Evolutionary conservation across 306 rosid species (phyloP).

Genomic region (Prunus fruticosa): DNA sequence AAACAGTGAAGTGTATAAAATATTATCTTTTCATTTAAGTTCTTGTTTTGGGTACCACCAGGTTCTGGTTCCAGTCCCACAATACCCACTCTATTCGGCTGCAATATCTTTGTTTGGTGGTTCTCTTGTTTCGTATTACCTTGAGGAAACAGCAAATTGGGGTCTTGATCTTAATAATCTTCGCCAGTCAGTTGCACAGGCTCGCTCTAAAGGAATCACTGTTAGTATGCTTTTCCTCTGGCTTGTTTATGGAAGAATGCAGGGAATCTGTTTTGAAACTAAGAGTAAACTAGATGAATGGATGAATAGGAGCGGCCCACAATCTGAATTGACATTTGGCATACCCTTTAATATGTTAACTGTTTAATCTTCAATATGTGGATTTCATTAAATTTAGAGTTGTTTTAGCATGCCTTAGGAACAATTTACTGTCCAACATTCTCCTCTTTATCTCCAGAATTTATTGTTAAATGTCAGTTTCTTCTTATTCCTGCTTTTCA

Average conservation of each 20-base stretch:
- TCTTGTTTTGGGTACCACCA: constrained; percentile 27
- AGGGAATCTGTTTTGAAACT: constrained; percentile 15
- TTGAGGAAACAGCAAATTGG: constrained; percentile 99
- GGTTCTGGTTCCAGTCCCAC: constrained; percentile 99
- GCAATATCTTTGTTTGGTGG: constrained; percentile 85
- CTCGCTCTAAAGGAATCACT: constrained; percentile 78
- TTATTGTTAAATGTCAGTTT: neutral
- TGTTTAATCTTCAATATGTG: constrained; percentile 3
- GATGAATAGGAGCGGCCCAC: constrained; percentile 8
- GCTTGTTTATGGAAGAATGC: constrained; percentile 18
- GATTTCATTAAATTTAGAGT: neutral
- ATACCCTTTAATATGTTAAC: constrained; percentile 10
- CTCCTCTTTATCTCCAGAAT: constrained; percentile 12
- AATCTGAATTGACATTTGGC: constrained; percentile 9
- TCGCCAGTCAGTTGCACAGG: constrained; percentile 61
- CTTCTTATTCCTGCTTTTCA: neutral
- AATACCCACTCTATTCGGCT: constrained; percentile 98
- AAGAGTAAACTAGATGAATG: constrained; percentile 14
- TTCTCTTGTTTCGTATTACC: constrained; percentile 92
- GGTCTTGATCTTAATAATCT: constrained; percentile 85
- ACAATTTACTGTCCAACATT: constrained; percentile 1
- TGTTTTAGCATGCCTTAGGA: neutral
- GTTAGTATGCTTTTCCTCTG: constrained; percentile 47
- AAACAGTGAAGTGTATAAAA: neutral
- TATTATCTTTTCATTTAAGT: neutral